Base-by-base conservation (phyloP, 768 basidiomycete genomes). In the Tricholoma matsutake region DNA sequence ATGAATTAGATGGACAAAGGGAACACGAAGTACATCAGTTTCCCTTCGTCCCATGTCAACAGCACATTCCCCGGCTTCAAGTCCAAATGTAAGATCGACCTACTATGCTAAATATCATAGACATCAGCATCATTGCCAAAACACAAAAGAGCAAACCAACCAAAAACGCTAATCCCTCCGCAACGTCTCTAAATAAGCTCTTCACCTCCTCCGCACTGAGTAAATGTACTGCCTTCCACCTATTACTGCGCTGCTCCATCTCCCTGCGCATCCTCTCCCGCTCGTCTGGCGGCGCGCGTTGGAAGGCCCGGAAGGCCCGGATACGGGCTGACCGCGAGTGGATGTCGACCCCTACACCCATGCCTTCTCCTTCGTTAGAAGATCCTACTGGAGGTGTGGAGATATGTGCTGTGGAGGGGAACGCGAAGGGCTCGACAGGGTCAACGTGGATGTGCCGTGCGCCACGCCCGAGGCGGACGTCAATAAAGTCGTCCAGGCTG, bases 61-160 rank as follows among this genome's bases (percentile, higher is more conserved):
- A 98, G 77, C 4, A 98, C 94, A 69, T 98, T 97, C 6, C 92
- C 94, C 9, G 94, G 94, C 73, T 97, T 98, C 64, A 98, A 75
- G 70, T 98, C 96, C 3, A 97, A 83, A 70, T 98, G 96, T 22
- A 98, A 71, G 55, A 98, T 96, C 1, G 92, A 88, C 67, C 82
- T 87, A 65, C 86, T 83, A 64, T 94, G 92, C 91, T 93, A 65
- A 3, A 53, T 25, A 28, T 25, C 22, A 25, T 22, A 59, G 20
- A 61, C 67, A 56, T 29, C 34, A 61, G 29, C n/a, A 49, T 45
- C 31, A 20, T 5, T 5, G 29, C n/a, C 10, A 20, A 43, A 54
- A 34, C 14, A 31, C 56, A 47, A 61, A 57, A 45, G 10, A 6
- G 45, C 41, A 59, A n/a, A 51, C 86, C 59, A 64, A 94, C 94